Conservation (phyloP, 202 grass and related monocot species). For the Brachypodium distachyon region DNA sequence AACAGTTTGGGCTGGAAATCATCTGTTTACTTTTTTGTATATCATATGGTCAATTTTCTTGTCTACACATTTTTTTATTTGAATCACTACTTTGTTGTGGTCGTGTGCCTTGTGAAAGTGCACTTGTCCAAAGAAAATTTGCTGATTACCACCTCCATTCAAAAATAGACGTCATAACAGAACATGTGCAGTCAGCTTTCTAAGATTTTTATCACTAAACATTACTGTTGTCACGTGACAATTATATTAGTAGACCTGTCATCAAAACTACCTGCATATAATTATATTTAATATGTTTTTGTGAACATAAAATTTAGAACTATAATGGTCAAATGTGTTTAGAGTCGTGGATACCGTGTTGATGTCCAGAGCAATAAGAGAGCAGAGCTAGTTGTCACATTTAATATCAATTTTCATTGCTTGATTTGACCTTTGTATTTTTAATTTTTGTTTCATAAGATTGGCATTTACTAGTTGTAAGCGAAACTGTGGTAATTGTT, state of each 20-base stretch:
- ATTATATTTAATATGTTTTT: not conserved
- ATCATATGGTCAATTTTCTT: not conserved
- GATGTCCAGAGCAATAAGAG: not conserved
- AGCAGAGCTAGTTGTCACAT: not conserved
- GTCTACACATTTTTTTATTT: not conserved
- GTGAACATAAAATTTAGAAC: not conserved
- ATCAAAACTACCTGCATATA: not conserved
- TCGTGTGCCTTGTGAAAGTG: not conserved
- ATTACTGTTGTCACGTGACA: not conserved
- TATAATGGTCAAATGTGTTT: not conserved
- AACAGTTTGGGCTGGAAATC: not conserved
- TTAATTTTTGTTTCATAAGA: not conserved
- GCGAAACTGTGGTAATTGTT: slow-evolving; percentile 10
- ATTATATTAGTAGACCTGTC: not conserved
- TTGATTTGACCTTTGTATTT: slow-evolving; percentile 20
- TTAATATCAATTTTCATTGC: not conserved
- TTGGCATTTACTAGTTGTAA: slow-evolving; percentile 11
- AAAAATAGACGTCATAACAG: not conserved
- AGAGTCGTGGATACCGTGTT: not conserved
- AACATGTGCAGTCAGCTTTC: not conserved
- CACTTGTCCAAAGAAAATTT: slow-evolving; percentile 11
- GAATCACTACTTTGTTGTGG: slow-evolving; percentile 1
- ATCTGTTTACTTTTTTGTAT: not conserved
- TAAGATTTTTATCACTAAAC: not conserved
- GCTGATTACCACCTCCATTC: not conserved